A percentile compares a stretch with the other conserved stretches of the same genome.
Conservation (phyloP, 129 eudicot genomes). For the Chrysanthemum makinoi region DNA sequence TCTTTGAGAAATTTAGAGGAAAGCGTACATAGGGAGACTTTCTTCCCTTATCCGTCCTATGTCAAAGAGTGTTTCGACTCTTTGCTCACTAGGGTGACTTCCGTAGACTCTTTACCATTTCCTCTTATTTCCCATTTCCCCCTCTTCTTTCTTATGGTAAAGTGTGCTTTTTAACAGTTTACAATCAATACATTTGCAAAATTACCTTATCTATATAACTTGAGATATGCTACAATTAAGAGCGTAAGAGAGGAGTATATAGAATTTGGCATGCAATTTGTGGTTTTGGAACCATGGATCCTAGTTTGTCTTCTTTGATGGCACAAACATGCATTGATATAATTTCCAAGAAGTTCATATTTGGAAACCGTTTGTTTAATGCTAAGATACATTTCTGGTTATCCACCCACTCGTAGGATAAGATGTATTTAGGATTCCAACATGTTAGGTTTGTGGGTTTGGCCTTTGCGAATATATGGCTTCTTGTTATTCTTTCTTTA, state of each 20-base stretch:
- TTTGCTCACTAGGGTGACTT: too few relatives aligned
- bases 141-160: too few relatives aligned
- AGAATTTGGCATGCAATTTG: neutral
- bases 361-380: neutral
- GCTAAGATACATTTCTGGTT: neutral
- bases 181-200: too few relatives aligned
- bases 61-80: too few relatives aligned
- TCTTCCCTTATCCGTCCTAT: too few relatives aligned
- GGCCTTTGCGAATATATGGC: neutral
- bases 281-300: neutral
- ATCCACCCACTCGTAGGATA: neutral
- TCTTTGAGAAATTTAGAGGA: neutral
- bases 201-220: too few relatives aligned
- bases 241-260: neutral
- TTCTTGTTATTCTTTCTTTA: neutral
- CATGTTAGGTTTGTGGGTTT: neutral
- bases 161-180: too few relatives aligned
- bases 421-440: neutral
- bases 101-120: too few relatives aligned
- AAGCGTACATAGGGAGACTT: neutral
- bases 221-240: neutral
- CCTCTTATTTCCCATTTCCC: too few relatives aligned
- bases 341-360: neutral
- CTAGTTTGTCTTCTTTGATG: neutral
- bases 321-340: neutral